phyloP scores from a whole-genome alignment of 2,329 filamentous ascomycete genomes.

The Colletotrichum filicis region DNA sequence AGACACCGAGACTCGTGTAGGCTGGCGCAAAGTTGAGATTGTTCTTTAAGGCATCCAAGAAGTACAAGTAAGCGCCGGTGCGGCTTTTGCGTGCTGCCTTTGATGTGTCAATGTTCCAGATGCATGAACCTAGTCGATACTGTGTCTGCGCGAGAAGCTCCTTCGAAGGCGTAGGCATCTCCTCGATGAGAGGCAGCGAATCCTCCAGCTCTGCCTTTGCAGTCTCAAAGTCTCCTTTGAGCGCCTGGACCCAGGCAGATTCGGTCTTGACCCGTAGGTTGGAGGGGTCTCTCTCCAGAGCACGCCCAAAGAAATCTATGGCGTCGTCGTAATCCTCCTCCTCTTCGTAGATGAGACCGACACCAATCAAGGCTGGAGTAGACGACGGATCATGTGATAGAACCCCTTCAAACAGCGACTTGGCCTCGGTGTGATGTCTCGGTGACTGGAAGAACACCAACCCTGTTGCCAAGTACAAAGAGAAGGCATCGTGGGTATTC shows the following conservation, averaged over 20 bases:
- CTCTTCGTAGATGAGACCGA: slow-evolving; percentile 92
- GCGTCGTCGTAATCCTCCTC: slow-evolving; percentile 89
- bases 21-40: slow-evolving; percentile 90
- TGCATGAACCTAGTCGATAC: slow-evolving; percentile 86
- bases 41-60: slow-evolving; percentile 84
- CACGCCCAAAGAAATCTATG: slow-evolving; percentile 81
- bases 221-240: slow-evolving; percentile 78
- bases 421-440: slow-evolving; percentile 89
- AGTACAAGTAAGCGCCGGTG: slow-evolving; percentile 83
- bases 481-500: slow-evolving; percentile 79
- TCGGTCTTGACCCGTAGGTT: slow-evolving; percentile 88
- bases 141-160: slow-evolving; percentile 87
- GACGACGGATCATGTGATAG: slow-evolving; percentile 80
- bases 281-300: slow-evolving; percentile 75
- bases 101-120: slow-evolving; percentile 86
- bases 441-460: slow-evolving; percentile 92
- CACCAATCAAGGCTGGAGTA: slow-evolving; percentile 85
- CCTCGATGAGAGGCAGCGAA: slow-evolving; percentile 74
- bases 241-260: slow-evolving; percentile 90
- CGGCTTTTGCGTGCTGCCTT: slow-evolving; percentile 81
- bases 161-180: slow-evolving; percentile 66
- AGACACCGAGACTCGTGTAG: slow-evolving; percentile 91
- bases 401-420: slow-evolving; percentile 84
- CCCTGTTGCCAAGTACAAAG: slow-evolving; percentile 84
- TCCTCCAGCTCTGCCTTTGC: slow-evolving; percentile 77